Base-by-base conservation (phyloP, 177 flowering plant species). In the Vitis hybrid region DNA sequence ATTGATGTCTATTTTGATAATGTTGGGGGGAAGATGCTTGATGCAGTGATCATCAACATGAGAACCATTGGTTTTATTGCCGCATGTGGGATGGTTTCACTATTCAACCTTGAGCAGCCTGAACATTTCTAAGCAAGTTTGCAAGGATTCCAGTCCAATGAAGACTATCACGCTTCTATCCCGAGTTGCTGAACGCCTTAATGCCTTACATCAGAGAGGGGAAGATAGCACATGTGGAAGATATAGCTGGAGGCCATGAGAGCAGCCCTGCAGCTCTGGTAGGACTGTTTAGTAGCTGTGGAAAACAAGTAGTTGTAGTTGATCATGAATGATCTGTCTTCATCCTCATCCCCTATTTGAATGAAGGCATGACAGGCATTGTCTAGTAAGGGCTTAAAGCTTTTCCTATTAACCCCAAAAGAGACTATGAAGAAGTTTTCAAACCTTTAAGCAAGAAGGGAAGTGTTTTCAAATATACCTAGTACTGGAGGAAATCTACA, bases 31-130 rank as follows among this genome's bases (percentile, higher is more conserved):
- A 50, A 62, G 27, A 76, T 80, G 80, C 73, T 76, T 7, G 79
- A 79, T 67, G 82, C 77, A 4, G 82, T 78, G 14, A 68, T 81
- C 3, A 50, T 56, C 1, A 78, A 81, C 81, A 81, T 81, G 81
- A 77, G 74, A 48, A 3, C 5, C 54, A 49, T 60, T 15, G 76
- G 83, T 9, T 66, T 80, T 14, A 80, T 80, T 11, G 63, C 78
- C 8, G 70, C 16, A 3, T 80, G 80, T 40, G 46, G 8, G 46
- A 40, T 40, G 46, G 46, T 40, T 40, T 40, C 46, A 40, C 46
- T 4, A 40, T 72, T 71, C 76, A 74, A 77, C 32, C 77, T 65
- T 19, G 61, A 65, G 35, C 55, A 72, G 16, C 60, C 59, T 1
- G 76, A 80, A 21, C 77, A 79, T 10, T 40, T 40, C 46, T 4